phyloP scores from a whole-genome alignment of 805 yeast genomes.

The Maudiozyma barnettii region DNA sequence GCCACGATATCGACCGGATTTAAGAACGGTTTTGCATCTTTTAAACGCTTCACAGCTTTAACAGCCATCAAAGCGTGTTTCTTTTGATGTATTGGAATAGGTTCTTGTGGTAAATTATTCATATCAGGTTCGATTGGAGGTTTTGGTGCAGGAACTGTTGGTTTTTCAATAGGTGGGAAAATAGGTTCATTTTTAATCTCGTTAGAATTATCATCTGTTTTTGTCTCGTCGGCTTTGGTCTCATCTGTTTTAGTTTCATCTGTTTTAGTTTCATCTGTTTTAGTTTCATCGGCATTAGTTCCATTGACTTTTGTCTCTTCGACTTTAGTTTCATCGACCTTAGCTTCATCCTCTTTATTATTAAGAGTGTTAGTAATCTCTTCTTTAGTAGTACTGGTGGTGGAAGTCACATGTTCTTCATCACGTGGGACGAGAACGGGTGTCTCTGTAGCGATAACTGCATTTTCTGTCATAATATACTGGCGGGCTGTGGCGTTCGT shows the following conservation, averaged over 20 bases:
- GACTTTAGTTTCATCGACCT: neutral
- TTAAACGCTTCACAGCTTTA: slow-evolving; percentile 78
- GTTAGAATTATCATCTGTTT: neutral
- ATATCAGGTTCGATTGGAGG: slow-evolving; percentile 69
- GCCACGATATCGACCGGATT: slow-evolving; percentile 85
- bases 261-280: neutral
- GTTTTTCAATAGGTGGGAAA: neutral
- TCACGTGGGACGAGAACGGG: neutral
- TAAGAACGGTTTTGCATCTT: slow-evolving; percentile 86
- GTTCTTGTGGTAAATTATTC: slow-evolving; percentile 53
- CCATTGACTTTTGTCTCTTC: neutral
- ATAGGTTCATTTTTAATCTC: neutral
- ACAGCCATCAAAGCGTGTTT: slow-evolving; percentile 70
- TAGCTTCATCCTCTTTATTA: neutral
- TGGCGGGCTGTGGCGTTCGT: no score
- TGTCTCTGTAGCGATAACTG: neutral
- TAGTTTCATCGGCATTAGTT: neutral
- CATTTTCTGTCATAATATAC: neutral
- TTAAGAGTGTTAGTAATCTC: neutral
- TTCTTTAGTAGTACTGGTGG: neutral
- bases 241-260: neutral
- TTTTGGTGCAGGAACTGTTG: slow-evolving; percentile 53
- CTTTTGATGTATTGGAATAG: slow-evolving; percentile 75
- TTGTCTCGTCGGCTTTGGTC: no score
- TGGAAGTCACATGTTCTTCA: neutral